Percentiles rank a stretch among this genome's conserved stretches.
Evolutionary conservation across 306 rosid genomes (phyloP).

Genomic region (Prosopis cineraria): DNA sequence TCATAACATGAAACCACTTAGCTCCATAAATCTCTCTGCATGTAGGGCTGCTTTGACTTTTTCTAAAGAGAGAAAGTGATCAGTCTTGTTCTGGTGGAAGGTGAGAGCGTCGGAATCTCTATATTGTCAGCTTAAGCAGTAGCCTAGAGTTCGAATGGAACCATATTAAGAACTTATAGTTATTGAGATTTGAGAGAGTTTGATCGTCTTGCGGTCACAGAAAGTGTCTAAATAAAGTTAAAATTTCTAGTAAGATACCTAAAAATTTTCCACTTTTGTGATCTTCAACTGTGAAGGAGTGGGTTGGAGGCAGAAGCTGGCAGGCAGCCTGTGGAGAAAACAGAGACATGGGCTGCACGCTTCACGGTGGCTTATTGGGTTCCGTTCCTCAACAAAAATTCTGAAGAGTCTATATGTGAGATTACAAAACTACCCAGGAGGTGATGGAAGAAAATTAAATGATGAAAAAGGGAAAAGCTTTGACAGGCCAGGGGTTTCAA

Average conservation of each 20-base stretch:
- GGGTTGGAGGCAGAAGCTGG: conserved; percentile 31
- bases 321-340: conserved; percentile 40
- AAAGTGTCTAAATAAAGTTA: conserved; percentile 6
- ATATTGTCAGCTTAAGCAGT: not conserved
- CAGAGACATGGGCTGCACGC: conserved; percentile 38
- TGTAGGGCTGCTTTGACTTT: conserved; percentile 70
- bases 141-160: not conserved
- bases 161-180: no score
- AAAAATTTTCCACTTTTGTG: not conserved
- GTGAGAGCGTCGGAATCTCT: conserved; percentile 62
- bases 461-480: not conserved
- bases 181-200: no score
- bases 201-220: no score
- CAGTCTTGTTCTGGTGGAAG: conserved; percentile 34
- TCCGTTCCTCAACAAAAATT: conserved; percentile 41
- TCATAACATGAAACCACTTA: conserved; percentile 23
- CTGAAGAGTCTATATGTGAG: not conserved
- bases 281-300: not conserved
- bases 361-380: conserved; percentile 47
- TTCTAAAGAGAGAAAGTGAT: conserved; percentile 20
- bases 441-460: not conserved
- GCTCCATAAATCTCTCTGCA: not conserved
- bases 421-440: conserved; percentile 25
- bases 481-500: no score
- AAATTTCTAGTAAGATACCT: not conserved